These are phyloP conservation scores for Sarocladiaceae sp. DNA, from an alignment of 2,329 filamentous ascomycete genomes.

Conservation along the genomic window DNA sequence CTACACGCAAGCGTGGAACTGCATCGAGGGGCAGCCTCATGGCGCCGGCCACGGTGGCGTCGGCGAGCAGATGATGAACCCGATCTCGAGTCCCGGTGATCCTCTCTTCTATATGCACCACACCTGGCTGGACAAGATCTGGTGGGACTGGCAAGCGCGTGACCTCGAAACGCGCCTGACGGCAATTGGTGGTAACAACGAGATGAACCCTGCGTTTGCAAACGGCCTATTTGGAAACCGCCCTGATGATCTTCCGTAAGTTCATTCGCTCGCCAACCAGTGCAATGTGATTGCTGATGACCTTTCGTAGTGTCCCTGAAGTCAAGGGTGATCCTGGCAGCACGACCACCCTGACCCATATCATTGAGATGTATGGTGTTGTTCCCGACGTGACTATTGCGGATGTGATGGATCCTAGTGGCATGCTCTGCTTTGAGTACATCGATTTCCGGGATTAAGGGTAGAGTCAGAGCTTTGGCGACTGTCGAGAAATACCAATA, in stretches of 20 bases:
- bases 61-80: conserved; percentile 7
- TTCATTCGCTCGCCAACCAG: background rate
- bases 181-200: conserved; percentile 1
- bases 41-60: conserved; percentile 4
- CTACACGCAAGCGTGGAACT: conserved; percentile 4
- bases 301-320: background rate
- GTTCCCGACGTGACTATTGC: conserved; percentile 2
- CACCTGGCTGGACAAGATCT: conserved; percentile 8
- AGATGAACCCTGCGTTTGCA: conserved; percentile 1
- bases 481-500: background rate
- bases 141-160: conserved; percentile 5
- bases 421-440: conserved; percentile 4
- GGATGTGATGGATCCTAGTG: conserved; percentile 4
- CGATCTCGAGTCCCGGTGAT: conserved; percentile 7
- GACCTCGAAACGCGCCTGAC: conserved; percentile 1
- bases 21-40: conserved; percentile 7
- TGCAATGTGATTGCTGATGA: background rate
- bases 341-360: conserved; percentile 6
- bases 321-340: background rate
- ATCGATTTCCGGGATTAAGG: conserved; percentile 4
- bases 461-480: background rate
- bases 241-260: conserved; percentile 5
- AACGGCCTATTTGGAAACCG: background rate
- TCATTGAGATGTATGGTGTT: conserved; percentile 6
- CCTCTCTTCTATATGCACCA: conserved; percentile 9